Evolutionary conservation across 2,329 filamentous ascomycete genomes (phyloP).

Genomic region (Phyllosticta ampelicida): DNA sequence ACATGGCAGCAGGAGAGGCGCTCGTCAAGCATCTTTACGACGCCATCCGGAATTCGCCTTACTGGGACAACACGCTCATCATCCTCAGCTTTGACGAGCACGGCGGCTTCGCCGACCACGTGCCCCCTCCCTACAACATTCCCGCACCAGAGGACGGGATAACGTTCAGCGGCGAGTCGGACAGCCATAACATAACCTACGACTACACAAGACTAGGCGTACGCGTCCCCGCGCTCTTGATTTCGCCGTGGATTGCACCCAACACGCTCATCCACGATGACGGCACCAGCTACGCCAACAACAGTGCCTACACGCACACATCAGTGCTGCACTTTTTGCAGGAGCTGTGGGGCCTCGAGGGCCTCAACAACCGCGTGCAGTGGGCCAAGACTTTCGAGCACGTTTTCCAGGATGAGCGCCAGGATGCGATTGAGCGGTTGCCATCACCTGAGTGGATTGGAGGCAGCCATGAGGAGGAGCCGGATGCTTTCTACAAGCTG

Average conservation of each 20-base stretch:
- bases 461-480: constrained; percentile 22
- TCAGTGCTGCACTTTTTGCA: constrained; percentile 17
- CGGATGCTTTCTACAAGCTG: constrained; percentile 17
- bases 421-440: constrained; percentile 17
- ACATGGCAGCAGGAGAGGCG: constrained; percentile 28
- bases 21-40: constrained; percentile 34
- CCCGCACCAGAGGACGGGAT: constrained; percentile 23
- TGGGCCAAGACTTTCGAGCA: constrained; percentile 34
- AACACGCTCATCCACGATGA: constrained; percentile 6
- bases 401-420: constrained; percentile 23
- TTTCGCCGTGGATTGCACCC: constrained; percentile 20
- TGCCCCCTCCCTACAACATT: constrained; percentile 27
- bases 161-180: constrained; percentile 21
- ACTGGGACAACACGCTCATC: constrained; percentile 30
- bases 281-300: neutral
- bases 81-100: constrained; percentile 34
- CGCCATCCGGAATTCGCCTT: constrained; percentile 28
- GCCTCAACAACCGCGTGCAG: constrained; percentile 31
- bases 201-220: constrained; percentile 31
- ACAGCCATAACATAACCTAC: constrained; percentile 25
- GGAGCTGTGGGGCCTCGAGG: constrained; percentile 30
- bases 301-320: constrained; percentile 2
- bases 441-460: constrained; percentile 27
- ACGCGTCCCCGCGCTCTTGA: constrained; percentile 29
- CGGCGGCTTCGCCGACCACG: constrained; percentile 32